Evolutionary conservation across 495 filamentous ascomycete genomes (phyloP).

Genomic region (Podospora comata): DNA sequence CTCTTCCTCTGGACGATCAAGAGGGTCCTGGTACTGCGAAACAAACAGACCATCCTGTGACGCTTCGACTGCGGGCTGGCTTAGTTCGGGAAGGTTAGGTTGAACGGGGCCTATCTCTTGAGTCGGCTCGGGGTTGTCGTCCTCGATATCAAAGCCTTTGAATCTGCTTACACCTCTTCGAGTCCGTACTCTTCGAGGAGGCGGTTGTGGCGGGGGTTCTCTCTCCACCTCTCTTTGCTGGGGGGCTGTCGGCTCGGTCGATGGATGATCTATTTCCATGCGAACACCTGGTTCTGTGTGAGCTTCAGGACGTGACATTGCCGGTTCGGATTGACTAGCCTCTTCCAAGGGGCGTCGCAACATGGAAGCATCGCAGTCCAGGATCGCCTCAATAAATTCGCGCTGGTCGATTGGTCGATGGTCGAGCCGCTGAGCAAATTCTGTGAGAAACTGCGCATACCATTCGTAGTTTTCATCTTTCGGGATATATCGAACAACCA

Average conservation of each 20-base stretch:
- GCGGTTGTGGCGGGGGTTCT: conserved; percentile 17
- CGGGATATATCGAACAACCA: conserved; percentile 72
- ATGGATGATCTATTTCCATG: conserved; percentile 36
- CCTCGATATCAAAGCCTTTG: conserved; percentile 59
- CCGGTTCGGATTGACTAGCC: conserved; percentile 26
- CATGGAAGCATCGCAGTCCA: conserved; percentile 67
- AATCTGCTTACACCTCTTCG: conserved; percentile 60
- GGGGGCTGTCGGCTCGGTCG: conserved; percentile 12
- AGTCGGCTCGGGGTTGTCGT: conserved; percentile 5
- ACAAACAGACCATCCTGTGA: conserved; percentile 33
- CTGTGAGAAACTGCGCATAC: conserved; percentile 62
- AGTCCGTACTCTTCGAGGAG: conserved; percentile 25
- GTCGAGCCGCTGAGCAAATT: conserved; percentile 66
- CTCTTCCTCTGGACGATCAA: conserved; percentile 24
- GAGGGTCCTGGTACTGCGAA: conserved; percentile 34
- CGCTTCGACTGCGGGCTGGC: conserved; percentile 9
- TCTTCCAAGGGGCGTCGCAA: conserved; percentile 61
- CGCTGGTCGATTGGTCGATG: conserved; percentile 84
- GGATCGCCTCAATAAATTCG: conserved; percentile 88
- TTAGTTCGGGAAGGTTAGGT: neutral
- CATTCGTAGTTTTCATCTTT: conserved; percentile 63
- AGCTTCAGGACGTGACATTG: conserved; percentile 11
- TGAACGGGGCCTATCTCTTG: neutral
- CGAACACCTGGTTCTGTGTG: conserved; percentile 9
- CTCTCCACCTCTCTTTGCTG: conserved; percentile 12